These are phyloP conservation scores for Phytophthora citricola DNA, from an alignment of 352 stramenopile species.

Conservation along the genomic window DNA sequence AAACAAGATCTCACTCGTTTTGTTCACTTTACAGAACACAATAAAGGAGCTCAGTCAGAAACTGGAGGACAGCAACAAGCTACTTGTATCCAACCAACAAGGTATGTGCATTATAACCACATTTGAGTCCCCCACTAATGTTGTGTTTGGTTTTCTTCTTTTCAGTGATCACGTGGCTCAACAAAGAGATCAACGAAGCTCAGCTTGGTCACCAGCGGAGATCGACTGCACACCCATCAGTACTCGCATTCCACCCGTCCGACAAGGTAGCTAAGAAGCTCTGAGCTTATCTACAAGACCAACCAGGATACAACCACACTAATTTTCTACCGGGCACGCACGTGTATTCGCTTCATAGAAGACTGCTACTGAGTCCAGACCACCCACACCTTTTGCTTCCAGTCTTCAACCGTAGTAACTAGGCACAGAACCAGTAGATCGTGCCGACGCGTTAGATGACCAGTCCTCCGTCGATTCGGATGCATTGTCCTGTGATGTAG, in stretches of 20 bases:
- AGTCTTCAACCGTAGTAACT: slow-evolving; percentile 29
- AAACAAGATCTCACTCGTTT: background rate
- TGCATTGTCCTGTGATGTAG: slow-evolving; percentile 89
- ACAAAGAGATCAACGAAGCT: slow-evolving; percentile 93
- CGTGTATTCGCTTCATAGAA: slow-evolving; percentile 16
- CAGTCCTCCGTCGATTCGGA: slow-evolving; percentile 82
- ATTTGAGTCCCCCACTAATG: background rate
- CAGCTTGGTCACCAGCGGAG: slow-evolving; percentile 78
- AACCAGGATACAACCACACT: background rate
- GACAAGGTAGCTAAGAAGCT: slow-evolving; percentile 43
- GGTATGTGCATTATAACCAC: slow-evolving; percentile 36
- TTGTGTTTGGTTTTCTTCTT: background rate
- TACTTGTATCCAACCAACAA: slow-evolving; percentile 91
- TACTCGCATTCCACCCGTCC: slow-evolving; percentile 70
- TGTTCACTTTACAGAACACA: slow-evolving; percentile 43
- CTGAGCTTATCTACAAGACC: slow-evolving; percentile 5
- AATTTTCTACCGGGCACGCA: background rate
- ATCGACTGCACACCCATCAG: slow-evolving; percentile 67
- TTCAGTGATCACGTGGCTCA: slow-evolving; percentile 89
- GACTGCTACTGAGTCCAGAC: slow-evolving; percentile 22
- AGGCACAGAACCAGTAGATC: slow-evolving; percentile 6
- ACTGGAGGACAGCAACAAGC: slow-evolving; percentile 89
- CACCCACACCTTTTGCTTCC: slow-evolving; percentile 24
- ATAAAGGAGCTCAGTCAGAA: slow-evolving; percentile 84
- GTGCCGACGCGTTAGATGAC: slow-evolving; percentile 50